Base-by-base conservation (phyloP, 495 filamentous ascomycete species). In the Annulohypoxylon stygium region DNA sequence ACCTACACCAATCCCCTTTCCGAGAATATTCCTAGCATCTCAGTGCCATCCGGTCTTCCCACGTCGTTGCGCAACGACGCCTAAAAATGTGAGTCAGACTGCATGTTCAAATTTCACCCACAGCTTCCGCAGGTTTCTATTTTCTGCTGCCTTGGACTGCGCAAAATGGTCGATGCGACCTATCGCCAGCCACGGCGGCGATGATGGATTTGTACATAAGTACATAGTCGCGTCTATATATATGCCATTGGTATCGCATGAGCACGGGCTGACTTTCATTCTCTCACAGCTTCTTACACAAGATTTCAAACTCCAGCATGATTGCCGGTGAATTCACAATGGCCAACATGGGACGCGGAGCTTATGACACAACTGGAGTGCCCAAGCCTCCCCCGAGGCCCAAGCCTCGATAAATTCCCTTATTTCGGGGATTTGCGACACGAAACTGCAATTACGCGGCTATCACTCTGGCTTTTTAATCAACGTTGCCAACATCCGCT, bases 341-440 rank as follows among this genome's bases (percentile, higher is more conserved):
- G 77, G 59, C 78, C 72, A 87, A 88, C 80, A 86, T 87, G 80
- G 86, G 85, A 73, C 81, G 86, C 23, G 86, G 86, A n/a, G 85
- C 85, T 53, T 88, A 88, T 69, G 86, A 88, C 76, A 87, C 85
- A 63, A 88, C 86, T 33, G 85, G 85, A 47, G 82, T 87, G 9
- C 84, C 83, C 34, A 88, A 88, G 79, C 86, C 86, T 48, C 85
- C 85, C 33, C 83, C 79, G 34, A 79, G 81, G 68, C 86, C 86
- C 39, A 87, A 86, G 84, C 86, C 86, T 57, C 79, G 78, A 77
- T 84, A 84, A 84, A 23, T 53, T 53, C 45, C 54, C 23, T 16
- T 48, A 23, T 50, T 48, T n/a, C 10, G 41, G 51, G 39, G 9
- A 50, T 65, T 64, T 68, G 60, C 72, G 67, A 67, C 51, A 64